Percentiles rank a stretch among this genome's conserved stretches.
Evolutionary conservation across 768 basidiomycete species (phyloP).

Genomic region (Leccinum rimulosum): DNA sequence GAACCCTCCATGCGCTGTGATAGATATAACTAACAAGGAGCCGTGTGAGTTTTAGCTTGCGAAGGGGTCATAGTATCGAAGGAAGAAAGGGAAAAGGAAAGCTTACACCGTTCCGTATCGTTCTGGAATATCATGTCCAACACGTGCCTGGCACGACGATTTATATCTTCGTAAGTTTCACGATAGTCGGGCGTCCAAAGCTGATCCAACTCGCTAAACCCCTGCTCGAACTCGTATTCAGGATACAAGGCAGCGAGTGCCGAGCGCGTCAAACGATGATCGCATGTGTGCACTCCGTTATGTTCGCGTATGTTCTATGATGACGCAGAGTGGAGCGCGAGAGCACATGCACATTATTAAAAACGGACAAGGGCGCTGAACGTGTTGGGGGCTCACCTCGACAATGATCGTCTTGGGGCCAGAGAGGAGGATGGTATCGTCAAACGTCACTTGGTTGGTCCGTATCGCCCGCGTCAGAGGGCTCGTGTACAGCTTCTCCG

Average conservation of each 20-base stretch:
- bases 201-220: conserved; percentile 59
- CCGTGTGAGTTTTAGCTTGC: neutral
- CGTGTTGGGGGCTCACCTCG: conserved; percentile 42
- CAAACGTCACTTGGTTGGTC: conserved; percentile 56
- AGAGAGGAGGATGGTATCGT: conserved; percentile 29
- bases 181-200: conserved; percentile 45
- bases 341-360: neutral
- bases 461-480: conserved; percentile 61
- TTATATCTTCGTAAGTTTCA: conserved; percentile 30
- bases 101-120: conserved; percentile 43
- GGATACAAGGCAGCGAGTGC: conserved; percentile 44
- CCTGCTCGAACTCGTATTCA: conserved; percentile 49
- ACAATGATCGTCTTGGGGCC: conserved; percentile 41
- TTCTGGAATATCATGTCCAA: conserved; percentile 53
- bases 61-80: neutral
- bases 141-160: conserved; percentile 47
- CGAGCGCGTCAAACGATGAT: conserved; percentile 52
- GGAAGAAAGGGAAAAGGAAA: neutral
- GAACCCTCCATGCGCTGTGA: conserved; percentile 65
- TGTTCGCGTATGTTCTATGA: conserved; percentile 64
- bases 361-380: neutral
- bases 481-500: conserved; percentile 29
- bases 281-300: conserved; percentile 68
- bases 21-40: conserved; percentile 50
- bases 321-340: neutral